Conservation (phyloP, 352 stramenopile species). For the Phytophthora pinifolia region DNA sequence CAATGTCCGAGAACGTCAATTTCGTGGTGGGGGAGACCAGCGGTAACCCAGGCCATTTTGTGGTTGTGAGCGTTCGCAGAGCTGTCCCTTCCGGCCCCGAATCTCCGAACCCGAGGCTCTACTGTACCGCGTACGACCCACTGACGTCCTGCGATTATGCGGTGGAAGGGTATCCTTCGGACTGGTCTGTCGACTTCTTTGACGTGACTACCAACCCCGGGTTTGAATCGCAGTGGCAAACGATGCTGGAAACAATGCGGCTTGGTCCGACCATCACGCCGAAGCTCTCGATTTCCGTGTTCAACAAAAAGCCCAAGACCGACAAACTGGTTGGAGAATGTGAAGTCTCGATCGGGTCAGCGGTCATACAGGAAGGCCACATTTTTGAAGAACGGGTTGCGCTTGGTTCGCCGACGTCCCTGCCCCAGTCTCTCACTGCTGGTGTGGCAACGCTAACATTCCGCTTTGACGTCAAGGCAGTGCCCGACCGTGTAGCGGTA, state of each 20-base stretch:
- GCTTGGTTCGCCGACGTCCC: conserved; percentile 38
- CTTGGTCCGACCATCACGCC: conserved; percentile 66
- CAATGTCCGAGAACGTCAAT: conserved; percentile 40
- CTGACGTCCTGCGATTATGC: conserved; percentile 78
- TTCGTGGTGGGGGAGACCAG: conserved; percentile 40
- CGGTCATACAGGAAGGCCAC: conserved; percentile 70
- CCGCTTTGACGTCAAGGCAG: conserved; percentile 60
- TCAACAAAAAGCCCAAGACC: conserved; percentile 66
- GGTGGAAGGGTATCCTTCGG: conserved; percentile 56
- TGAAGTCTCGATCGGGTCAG: conserved; percentile 69
- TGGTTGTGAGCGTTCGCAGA: conserved; percentile 70
- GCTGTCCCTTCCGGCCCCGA: conserved; percentile 34
- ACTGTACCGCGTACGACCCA: conserved; percentile 86
- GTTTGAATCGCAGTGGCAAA: conserved; percentile 56
- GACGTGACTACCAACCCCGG: conserved; percentile 39
- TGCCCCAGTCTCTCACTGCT: conserved; percentile 6
- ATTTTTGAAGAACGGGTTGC: conserved; percentile 68
- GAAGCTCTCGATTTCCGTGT: conserved; percentile 67
- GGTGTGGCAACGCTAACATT: conserved; percentile 55
- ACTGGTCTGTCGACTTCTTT: conserved; percentile 78
- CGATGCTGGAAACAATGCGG: conserved; percentile 48
- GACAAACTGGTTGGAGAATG: conserved; percentile 75
- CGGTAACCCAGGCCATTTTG: conserved; percentile 48
- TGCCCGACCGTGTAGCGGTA: background rate
- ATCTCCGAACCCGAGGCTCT: conserved; percentile 38